Base-by-base conservation (phyloP, 495 filamentous ascomycete species). In the Penicillium crystallinum region DNA sequence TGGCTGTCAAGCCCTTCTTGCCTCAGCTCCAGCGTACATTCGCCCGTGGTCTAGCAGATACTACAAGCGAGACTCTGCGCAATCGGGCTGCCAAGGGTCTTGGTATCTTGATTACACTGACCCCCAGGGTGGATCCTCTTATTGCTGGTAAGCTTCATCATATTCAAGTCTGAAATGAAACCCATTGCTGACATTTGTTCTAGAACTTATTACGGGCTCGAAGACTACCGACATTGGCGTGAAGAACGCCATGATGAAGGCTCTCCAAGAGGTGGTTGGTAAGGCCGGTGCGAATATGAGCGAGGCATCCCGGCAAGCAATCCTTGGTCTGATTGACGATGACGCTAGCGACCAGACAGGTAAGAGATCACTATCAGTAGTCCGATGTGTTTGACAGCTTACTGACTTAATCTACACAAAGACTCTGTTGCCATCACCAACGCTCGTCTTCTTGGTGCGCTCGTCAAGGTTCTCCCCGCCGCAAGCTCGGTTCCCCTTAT, bases 11-110 rank as follows among this genome's bases (percentile, higher is more conserved):
- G 70, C 93, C 93, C 3, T 98, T 98, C 83, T 63, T 98, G 57
- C 93, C 93, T 10, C 93, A 98, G 65, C 83, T 98, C 31, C 93
- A 98, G 69, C 79, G 93, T 27, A 97, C 93, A 0, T 98, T 98
- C 73, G 91, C 93, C 29, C 92, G 96, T 73, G 91, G 89, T 44
- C 76, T 98, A 18, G 93, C 93, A 0, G 93, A 98, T 68, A 84
- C 91, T 1, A 88, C 91, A 8, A 97, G 92, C 66, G 95, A 97
- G 49, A 73, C 90, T 15, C 72, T 97, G 54, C 83, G 93, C 47
- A 87, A 85, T 46, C 78, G 93, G 30, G 93, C 95, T 46, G 95
- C 93, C n/a, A 95, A 91, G 68, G 93, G 95, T 53, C 74, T 98
- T 52, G 95, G 95, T 41, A 97, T 93, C 31, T 72, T 98, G 44